Conservation (phyloP, 495 filamentous ascomycete genomes). For the Aspergillus mulundensis region DNA sequence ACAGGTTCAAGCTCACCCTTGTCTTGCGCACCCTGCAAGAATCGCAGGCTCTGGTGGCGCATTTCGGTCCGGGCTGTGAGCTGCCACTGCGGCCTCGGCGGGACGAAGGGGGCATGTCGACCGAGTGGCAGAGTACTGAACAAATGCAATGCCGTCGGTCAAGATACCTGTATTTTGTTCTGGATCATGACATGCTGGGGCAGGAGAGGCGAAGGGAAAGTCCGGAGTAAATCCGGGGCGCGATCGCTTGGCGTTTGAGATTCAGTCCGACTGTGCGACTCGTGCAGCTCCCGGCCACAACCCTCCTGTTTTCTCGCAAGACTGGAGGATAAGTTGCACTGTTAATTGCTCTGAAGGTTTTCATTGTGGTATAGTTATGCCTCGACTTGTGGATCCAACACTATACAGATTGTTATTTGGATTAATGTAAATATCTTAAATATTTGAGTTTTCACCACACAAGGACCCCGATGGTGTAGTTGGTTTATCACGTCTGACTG, state of each 20-base stretch:
- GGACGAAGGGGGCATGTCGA: not conserved
- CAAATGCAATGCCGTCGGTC: not conserved
- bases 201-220: not conserved
- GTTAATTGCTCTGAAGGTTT: too few species aligned
- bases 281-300: too few species aligned
- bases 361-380: too few species aligned
- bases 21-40: conserved; percentile 45
- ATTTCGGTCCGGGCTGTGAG: not conserved
- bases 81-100: not conserved
- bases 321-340: too few species aligned
- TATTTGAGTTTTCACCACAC: too few species aligned
- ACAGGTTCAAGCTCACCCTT: conserved; percentile 23
- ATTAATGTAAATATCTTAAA: too few species aligned
- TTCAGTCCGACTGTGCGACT: not conserved
- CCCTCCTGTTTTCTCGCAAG: too few species aligned
- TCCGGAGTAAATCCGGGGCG: not conserved
- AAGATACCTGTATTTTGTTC: not conserved
- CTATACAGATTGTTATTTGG: too few species aligned
- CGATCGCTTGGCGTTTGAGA: not conserved
- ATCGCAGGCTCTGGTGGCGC: conserved; percentile 38
- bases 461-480: too few species aligned
- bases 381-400: too few species aligned
- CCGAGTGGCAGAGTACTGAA: not conserved
- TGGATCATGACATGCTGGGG: not conserved
- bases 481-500: too few species aligned